These are phyloP conservation scores for Pichia manshurica DNA, from an alignment of 805 yeast genomes.

Conservation along the genomic window DNA sequence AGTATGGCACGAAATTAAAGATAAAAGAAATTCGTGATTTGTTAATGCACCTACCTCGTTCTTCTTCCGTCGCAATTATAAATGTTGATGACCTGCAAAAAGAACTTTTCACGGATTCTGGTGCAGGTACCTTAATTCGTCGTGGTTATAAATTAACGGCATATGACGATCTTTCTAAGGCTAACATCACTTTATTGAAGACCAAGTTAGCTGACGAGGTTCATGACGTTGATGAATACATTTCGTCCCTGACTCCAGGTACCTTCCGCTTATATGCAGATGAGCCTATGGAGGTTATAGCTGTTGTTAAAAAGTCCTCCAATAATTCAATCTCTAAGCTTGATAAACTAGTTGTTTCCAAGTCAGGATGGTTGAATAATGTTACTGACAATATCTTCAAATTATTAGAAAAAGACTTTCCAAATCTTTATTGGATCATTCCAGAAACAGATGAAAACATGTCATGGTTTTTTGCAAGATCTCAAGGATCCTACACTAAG, in stretches of 20 bases:
- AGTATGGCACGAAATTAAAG: constrained; percentile 96
- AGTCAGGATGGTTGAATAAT: constrained; percentile 94
- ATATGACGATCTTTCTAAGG: constrained; percentile 69
- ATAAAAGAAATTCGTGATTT: constrained; percentile 94
- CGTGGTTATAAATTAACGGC: constrained; percentile 87
- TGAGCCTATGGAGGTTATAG: constrained; percentile 91
- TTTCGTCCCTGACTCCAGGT: constrained; percentile 50
- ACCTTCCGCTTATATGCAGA: constrained; percentile 82
- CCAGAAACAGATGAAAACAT: constrained; percentile 86
- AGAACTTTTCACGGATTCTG: constrained; percentile 96
- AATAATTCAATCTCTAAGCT: constrained; percentile 55
- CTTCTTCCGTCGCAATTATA: constrained; percentile 96
- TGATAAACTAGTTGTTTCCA: constrained; percentile 81
- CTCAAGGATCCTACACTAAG: constrained; percentile 89
- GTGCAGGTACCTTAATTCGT: constrained; percentile 98
- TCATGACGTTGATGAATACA: constrained; percentile 72
- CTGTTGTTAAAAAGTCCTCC: constrained; percentile 56
- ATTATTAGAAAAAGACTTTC: constrained; percentile 69
- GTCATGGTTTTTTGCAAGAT: constrained; percentile 84
- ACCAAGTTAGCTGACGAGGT: constrained; percentile 71
- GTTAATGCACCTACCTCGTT: constrained; percentile 89
- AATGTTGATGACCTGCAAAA: constrained; percentile 93
- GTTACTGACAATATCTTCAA: constrained; percentile 92
- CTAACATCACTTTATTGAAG: constrained; percentile 54
- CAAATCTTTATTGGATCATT: constrained; percentile 79